Evolutionary conservation across 2,329 filamentous ascomycete species (phyloP).

Genomic region (Neonectria magnoliae): DNA sequence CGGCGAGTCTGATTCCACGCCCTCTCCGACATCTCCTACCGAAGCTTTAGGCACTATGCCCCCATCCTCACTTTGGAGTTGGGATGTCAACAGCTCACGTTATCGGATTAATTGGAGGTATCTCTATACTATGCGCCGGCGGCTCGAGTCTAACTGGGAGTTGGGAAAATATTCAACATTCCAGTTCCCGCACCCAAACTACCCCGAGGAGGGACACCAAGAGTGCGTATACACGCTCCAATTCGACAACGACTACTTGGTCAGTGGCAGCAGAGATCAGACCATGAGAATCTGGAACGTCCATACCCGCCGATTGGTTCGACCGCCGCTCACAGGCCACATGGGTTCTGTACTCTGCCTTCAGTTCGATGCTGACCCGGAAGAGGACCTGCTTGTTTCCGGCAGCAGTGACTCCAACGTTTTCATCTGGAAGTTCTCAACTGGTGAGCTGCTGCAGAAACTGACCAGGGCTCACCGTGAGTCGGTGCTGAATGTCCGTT

Average conservation of each 20-base stretch:
- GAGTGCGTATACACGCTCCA: slow-evolving; percentile 98
- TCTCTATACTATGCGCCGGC: slow-evolving; percentile 86
- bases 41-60: slow-evolving; percentile 47
- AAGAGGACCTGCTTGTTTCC: slow-evolving; percentile 92
- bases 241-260: slow-evolving; percentile 84
- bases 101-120: slow-evolving; percentile 90
- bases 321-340: slow-evolving; percentile 80
- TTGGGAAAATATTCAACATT: slow-evolving; percentile 85
- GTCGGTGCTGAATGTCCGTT: slow-evolving; percentile 92
- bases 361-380: slow-evolving; percentile 89
- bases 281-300: slow-evolving; percentile 92
- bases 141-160: slow-evolving; percentile 92
- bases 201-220: slow-evolving; percentile 83
- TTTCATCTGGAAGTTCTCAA: slow-evolving; percentile 94
- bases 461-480: slow-evolving; percentile 83
- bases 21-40: slow-evolving; percentile 43
- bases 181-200: slow-evolving; percentile 85
- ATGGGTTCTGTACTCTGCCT: slow-evolving; percentile 89
- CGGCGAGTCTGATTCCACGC: slow-evolving; percentile 45
- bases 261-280: slow-evolving; percentile 91
- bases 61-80: slow-evolving; percentile 61
- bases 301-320: slow-evolving; percentile 79
- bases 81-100: slow-evolving; percentile 57
- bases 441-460: slow-evolving; percentile 81
- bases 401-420: slow-evolving; percentile 93